Evolutionary conservation across 441 rosid genomes (phyloP), one percentile per base, ranked within the genome.

Genomic region (Erodium moschatum): DNA sequence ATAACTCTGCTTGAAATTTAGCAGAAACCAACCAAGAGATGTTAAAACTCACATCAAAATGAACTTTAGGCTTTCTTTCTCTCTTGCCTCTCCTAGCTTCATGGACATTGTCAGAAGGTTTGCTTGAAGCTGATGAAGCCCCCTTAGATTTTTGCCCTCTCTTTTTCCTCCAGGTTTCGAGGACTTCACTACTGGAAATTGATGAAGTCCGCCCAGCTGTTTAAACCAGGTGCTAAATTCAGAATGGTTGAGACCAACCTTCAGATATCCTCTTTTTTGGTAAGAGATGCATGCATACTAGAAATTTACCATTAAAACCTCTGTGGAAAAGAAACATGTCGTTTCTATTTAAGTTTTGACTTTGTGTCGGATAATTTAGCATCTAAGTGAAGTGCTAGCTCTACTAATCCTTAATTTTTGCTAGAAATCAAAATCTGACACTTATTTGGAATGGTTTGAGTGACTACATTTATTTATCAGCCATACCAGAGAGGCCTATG

Each of bases 1-100:
- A 44, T 65, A 67, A 40, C 40, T 2, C 15, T 50, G 27, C 10
- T 18, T 61, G 35, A 35, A 67, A 31, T 46, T 11, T 24, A 24
- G 13, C 4, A 10, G 52, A 46, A 0, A 46, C 52, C 52, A 19
- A 29, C 29, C 60, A 18, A 21, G 27, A 27, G 4, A 9, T 31
- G 48, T 6, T 5, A 38, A 38, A 38, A 38, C 81, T 75, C 70
- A 81, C 82, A 21, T 58, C 67, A 66, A 71, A 73, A 64, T 50
- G 69, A 21, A 65, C 27, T 68, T 69, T 74, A 21, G 68, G 73
- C 79, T 72, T 81, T 64, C 65, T 58, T 72, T 74, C 73, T 67
- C 77, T 72, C 67, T 72, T 76, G 69, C 75, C 67, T 63, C 70
- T 76, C 48, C 74, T 62, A 70, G 54, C 72, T 70, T 69, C 66